Evolutionary conservation across 2,329 filamentous ascomycete species (phyloP).

Genomic region (Aureobasidium sp.): DNA sequence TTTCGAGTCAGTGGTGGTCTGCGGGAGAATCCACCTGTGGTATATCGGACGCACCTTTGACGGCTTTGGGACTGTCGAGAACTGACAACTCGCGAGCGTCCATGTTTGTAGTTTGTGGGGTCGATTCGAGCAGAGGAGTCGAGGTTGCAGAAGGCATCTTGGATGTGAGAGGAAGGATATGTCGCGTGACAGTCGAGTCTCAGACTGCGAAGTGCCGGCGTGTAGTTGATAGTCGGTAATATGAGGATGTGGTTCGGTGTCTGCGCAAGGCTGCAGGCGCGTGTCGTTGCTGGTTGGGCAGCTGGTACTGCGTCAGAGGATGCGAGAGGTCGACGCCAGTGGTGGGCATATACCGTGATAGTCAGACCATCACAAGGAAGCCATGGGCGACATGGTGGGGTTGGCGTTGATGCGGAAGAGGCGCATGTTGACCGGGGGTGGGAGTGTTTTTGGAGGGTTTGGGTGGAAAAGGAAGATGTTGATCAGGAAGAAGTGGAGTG

Average conservation of each 20-base stretch:
- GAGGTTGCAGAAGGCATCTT: not conserved
- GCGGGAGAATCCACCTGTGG: not conserved
- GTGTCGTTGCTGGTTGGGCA: not conserved
- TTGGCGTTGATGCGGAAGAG: constrained; percentile 2
- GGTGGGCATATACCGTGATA: not conserved
- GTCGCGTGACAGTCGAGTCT: constrained; percentile 5
- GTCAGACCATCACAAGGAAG: constrained; percentile 12
- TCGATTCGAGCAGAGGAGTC: not conserved
- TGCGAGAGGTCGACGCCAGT: not conserved
- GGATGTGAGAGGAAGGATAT: constrained; percentile 1
- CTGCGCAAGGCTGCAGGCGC: not conserved
- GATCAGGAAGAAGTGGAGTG: not conserved
- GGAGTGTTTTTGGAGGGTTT: not conserved
- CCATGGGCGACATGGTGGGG: constrained; percentile 5
- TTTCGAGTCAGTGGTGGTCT: not conserved
- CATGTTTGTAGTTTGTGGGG: not conserved
- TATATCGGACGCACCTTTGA: not conserved
- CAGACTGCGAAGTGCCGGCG: not conserved
- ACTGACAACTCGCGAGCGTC: not conserved
- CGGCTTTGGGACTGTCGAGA: not conserved
- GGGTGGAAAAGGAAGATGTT: not conserved
- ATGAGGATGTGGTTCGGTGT: not conserved
- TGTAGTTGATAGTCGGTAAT: not conserved
- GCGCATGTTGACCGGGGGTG: constrained; percentile 4
- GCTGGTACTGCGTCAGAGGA: constrained; percentile 2